Evolutionary conservation across 805 yeast species (phyloP).

Genomic region (Tetrapisispora nanseiensis): DNA sequence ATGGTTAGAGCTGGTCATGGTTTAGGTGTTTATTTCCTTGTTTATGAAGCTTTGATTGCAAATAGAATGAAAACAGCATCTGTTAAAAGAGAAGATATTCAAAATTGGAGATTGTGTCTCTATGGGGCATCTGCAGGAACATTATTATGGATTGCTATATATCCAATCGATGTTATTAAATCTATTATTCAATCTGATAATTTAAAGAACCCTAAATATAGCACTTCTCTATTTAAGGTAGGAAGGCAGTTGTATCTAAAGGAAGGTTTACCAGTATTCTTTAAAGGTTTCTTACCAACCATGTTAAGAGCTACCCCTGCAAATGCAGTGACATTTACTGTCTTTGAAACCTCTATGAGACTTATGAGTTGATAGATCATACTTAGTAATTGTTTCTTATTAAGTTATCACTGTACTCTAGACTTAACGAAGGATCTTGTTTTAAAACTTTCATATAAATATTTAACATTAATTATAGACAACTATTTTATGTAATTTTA

Average conservation of each 20-base stretch:
- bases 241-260: constrained; percentile 40
- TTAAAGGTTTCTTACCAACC: constrained; percentile 87
- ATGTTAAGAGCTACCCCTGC: constrained; percentile 96
- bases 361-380: constrained; percentile 39
- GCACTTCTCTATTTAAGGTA: constrained; percentile 36
- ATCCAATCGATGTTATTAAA: constrained; percentile 87
- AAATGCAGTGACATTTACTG: constrained; percentile 92
- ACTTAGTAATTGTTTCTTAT: no score
- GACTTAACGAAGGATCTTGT: background rate
- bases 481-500: no score
- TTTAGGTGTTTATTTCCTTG: constrained; percentile 76
- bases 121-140: constrained; percentile 91
- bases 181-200: constrained; percentile 61
- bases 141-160: constrained; percentile 70
- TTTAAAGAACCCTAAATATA: constrained; percentile 36
- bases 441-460: no score
- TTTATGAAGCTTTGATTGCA: constrained; percentile 81
- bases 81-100: constrained; percentile 55
- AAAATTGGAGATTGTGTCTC: constrained; percentile 76
- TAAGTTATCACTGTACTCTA: no score
- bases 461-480: no score
- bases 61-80: constrained; percentile 32
- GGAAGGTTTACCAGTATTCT: constrained; percentile 70
- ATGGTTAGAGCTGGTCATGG: constrained; percentile 79
- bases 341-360: constrained; percentile 86